Percentiles rank a stretch among this genome's conserved stretches.
phyloP scores from a whole-genome alignment of 2,329 filamentous ascomycete species.

The Fusarium pseudoanthophilum region DNA sequence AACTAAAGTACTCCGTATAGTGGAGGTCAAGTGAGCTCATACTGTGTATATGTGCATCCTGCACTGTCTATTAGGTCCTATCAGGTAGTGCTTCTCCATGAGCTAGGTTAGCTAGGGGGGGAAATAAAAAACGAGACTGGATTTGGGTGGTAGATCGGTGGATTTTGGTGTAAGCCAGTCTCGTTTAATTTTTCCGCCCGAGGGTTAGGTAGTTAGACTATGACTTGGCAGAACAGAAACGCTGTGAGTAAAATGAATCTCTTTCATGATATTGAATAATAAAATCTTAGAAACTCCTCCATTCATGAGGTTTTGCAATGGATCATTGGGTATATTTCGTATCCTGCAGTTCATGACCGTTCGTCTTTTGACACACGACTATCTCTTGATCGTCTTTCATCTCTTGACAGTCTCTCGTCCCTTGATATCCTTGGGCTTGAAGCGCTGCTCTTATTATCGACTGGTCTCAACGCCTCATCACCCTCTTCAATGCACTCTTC shows the following conservation, averaged over 20 bases:
- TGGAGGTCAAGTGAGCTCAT: slow-evolving; percentile 49
- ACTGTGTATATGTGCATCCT: slow-evolving; percentile 19
- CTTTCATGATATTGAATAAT: not conserved
- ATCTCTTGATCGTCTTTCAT: slow-evolving; percentile 32
- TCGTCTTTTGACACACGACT: slow-evolving; percentile 34
- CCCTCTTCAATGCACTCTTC: slow-evolving; percentile 64
- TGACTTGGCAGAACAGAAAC: not conserved
- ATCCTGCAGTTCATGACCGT: slow-evolving; percentile 22
- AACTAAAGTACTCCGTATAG: not conserved
- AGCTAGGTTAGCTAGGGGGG: too few relatives aligned
- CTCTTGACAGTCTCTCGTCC: slow-evolving; percentile 33
- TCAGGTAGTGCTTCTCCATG: too few relatives aligned
- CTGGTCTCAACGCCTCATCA: slow-evolving; percentile 57
- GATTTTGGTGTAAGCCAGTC: too few relatives aligned
- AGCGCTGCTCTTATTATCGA: slow-evolving; percentile 24
- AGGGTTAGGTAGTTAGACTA: not conserved
- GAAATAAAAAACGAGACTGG: too few relatives aligned
- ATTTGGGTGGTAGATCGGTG: too few relatives aligned
- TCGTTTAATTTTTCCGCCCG: too few relatives aligned
- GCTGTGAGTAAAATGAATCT: not conserved
- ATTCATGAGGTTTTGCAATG: not conserved
- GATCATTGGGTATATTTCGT: slow-evolving; percentile 39
- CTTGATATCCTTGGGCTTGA: slow-evolving; percentile 38
- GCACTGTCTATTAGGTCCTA: not conserved
- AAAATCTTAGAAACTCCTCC: too few relatives aligned